Evolutionary conservation across 805 yeast genomes (phyloP), one percentile per base, ranked within the genome.

Genomic region (Candida silvicultrix): DNA sequence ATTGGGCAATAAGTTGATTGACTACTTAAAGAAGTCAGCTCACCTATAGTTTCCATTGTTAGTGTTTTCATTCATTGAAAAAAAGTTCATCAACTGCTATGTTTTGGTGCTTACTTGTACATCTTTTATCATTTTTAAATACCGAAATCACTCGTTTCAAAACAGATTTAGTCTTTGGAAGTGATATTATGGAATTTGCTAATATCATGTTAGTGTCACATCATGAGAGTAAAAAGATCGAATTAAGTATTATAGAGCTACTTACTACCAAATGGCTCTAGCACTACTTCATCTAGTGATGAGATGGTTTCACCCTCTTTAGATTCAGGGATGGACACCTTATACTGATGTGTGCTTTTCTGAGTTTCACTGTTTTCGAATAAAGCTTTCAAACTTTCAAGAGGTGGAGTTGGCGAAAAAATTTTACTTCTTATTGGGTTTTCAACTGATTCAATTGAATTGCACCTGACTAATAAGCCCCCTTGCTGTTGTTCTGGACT

Each of bases 1-100:
- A 52, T 46, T 20, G 56, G 51, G 3, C 49, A 34, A 29, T 52
- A 52, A 10, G 49, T 40, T 25, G 53, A 48, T 20, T 40, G 32
- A 10, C 29, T 20, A 25, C 15, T 28, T 7, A 23, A 15, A 4
- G 15, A 44, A 20, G 9, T 16, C 20, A 9, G 18, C 8, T 34
- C 37, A 14, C 21, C 37, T 34, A 18, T 3, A 6, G n/a, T 28
- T 7, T 11, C 4, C 4, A 4, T 7, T 37, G 40, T 37, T 14
- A n/a, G 14, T 20, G 9, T n/a, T 9, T 23, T 23, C 25, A 23
- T 9, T 6, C 9, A 23, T 23, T 9, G 20, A 38, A 16, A 4
- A 21, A 22, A 9, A n/a, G 8, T 22, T 9, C 20, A 7, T n/a
- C 6, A 20, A 34, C 37, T n/a, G n/a, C n/a, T n/a, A n/a, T n/a